Percentiles rank a stretch among this genome's conserved stretches.
phyloP scores from a whole-genome alignment of 345 rosid species.

The Brassica rapa region DNA sequence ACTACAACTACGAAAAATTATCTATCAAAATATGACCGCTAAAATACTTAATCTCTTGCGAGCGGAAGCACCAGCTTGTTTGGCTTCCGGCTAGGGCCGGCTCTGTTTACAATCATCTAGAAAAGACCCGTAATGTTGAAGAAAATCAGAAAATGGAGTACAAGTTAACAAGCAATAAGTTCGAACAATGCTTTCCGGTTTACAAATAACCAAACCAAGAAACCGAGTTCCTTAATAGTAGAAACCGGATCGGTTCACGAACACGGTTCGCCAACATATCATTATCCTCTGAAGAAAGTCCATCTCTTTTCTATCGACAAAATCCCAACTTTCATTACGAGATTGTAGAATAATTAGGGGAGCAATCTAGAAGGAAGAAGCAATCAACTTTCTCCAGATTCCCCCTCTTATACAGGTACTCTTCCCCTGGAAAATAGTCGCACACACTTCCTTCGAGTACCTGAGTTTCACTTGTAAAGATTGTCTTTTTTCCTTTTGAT shows the following conservation, averaged over 20 bases:
- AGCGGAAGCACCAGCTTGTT: too few species aligned
- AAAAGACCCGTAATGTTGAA: too few species aligned
- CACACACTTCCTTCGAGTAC: background rate
- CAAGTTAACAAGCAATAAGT: background rate
- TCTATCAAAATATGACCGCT: too few species aligned
- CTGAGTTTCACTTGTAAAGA: too few species aligned
- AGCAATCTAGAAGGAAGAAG: slow-evolving; percentile 23
- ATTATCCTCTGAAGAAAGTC: background rate
- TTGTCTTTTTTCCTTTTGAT: background rate
- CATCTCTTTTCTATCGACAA: background rate
- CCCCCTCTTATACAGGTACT: slow-evolving; percentile 32
- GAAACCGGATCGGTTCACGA: slow-evolving; percentile 20
- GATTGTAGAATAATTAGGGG: background rate
- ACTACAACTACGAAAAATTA: too few species aligned
- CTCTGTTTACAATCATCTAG: too few species aligned
- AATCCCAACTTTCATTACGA: background rate
- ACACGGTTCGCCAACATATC: slow-evolving; percentile 14
- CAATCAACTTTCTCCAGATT: slow-evolving; percentile 21
- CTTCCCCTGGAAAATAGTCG: background rate
- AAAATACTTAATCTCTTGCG: too few species aligned
- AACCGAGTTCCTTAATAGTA: background rate
- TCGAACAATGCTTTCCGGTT: background rate
- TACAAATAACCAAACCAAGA: background rate
- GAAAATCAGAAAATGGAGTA: too few species aligned
- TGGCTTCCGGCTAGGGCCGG: too few species aligned